Evolutionary conservation across 129 eudicot genomes (phyloP).

Genomic region (Centrapalus pauciflorus): DNA sequence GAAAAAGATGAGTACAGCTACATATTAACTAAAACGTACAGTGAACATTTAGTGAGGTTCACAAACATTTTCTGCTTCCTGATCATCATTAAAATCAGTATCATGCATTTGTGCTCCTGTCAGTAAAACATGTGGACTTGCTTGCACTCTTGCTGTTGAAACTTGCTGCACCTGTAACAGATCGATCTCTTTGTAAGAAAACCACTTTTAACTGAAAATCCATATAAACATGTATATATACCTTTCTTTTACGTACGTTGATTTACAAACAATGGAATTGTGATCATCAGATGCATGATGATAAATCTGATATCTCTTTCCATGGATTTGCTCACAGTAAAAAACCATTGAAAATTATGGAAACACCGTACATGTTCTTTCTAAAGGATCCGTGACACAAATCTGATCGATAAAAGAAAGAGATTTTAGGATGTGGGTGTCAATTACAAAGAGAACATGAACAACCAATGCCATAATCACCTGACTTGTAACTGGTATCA

Average conservation of each 20-base stretch:
- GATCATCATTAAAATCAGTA: neutral
- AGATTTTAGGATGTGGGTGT: neutral
- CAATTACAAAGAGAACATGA: neutral
- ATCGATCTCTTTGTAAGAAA: neutral
- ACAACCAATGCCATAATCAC: neutral
- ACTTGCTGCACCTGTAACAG: neutral
- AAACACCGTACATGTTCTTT: neutral
- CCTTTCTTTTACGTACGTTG: neutral
- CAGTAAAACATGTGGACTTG: neutral
- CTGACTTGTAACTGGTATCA: conserved; percentile 11
- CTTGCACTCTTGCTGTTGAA: neutral
- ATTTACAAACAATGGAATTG: neutral
- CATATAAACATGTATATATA: no score
- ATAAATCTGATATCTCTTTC: no score
- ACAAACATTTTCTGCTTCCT: neutral
- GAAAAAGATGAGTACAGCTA: neutral
- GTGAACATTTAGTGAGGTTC: neutral
- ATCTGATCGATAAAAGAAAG: neutral
- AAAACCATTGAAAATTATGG: neutral
- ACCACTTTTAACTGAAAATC: neutral
- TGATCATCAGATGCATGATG: no score
- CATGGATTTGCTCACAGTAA: neutral
- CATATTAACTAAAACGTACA: neutral
- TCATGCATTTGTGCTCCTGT: neutral
- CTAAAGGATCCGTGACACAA: neutral